Percentiles rank a stretch among this genome's conserved stretches.
Conservation (phyloP, 2,329 filamentous ascomycete genomes). For the Cladorrhinum sp. region DNA sequence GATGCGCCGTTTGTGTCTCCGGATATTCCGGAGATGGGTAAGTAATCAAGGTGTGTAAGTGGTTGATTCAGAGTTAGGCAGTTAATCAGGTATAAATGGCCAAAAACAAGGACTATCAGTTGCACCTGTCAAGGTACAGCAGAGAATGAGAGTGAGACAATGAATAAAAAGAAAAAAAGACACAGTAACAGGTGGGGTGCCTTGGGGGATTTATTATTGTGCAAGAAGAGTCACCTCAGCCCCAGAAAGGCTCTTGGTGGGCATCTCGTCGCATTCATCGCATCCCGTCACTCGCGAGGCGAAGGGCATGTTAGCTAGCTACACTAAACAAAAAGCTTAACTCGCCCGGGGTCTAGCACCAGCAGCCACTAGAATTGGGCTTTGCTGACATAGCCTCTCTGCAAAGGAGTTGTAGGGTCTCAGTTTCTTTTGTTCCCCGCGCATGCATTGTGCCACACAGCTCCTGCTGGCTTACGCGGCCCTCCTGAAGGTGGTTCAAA, state of each 20-base stretch:
- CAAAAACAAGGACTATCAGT: neutral
- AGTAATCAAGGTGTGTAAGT: neutral
- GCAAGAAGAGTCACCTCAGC: neutral
- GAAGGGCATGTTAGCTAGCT: constrained; percentile 2
- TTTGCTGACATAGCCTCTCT: constrained; percentile 24
- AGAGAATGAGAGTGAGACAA: neutral
- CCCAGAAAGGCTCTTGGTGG: neutral
- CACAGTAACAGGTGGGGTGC: neutral
- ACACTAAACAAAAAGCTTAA: constrained; percentile 16
- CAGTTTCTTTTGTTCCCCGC: constrained; percentile 13
- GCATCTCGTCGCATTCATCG: neutral
- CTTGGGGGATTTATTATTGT: neutral
- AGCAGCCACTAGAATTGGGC: constrained; percentile 8
- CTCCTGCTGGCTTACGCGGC: constrained; percentile 27
- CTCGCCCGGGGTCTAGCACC: neutral
- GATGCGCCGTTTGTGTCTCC: neutral
- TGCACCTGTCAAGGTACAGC: neutral
- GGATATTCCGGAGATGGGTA: neutral
- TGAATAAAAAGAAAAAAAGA: neutral
- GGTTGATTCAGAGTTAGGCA: neutral
- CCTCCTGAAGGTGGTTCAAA: neutral
- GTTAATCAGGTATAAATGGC: no score
- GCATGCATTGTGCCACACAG: constrained; percentile 19
- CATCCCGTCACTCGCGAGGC: neutral
- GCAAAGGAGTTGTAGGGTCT: neutral